A percentile compares a stretch with the other conserved stretches of the same genome.
Conservation (phyloP, 139 green algal genomes). For the Chlamydomonas sp. region DNA sequence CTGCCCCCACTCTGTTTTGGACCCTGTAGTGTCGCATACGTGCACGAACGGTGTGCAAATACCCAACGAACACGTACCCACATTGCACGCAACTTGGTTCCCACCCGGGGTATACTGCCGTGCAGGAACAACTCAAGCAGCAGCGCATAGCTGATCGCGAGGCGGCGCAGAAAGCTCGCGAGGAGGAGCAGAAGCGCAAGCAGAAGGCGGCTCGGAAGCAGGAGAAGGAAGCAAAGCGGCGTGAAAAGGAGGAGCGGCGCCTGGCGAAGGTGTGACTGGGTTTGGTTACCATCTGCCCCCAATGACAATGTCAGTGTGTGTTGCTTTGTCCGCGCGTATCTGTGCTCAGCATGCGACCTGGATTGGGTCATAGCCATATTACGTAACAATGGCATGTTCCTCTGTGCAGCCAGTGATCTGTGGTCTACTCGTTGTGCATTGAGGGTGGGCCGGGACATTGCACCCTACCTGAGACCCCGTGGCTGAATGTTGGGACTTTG, state of each 20-base stretch:
- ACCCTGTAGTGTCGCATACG: too few relatives aligned
- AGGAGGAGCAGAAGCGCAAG: neutral
- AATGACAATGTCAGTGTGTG: neutral
- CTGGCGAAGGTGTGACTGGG: neutral
- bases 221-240: slow-evolving; percentile 8
- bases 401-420: neutral
- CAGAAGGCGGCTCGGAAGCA: neutral
- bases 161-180: neutral
- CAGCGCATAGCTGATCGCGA: slow-evolving; percentile 38
- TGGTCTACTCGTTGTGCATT: neutral
- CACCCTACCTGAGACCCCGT: neutral
- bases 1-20: neutral
- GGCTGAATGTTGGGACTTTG: neutral
- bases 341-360: neutral
- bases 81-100: neutral
- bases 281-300: neutral
- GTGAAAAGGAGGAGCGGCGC: slow-evolving; percentile 1
- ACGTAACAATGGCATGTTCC: neutral
- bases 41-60: too few relatives aligned
- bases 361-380: too few relatives aligned
- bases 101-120: neutral
- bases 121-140: slow-evolving; percentile 36
- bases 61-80: neutral
- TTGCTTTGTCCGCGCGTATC: neutral
- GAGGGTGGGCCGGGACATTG: neutral